These are phyloP conservation scores for Tremella yokohamensis DNA, from an alignment of 768 basidiomycete species.

Conservation along the genomic window DNA sequence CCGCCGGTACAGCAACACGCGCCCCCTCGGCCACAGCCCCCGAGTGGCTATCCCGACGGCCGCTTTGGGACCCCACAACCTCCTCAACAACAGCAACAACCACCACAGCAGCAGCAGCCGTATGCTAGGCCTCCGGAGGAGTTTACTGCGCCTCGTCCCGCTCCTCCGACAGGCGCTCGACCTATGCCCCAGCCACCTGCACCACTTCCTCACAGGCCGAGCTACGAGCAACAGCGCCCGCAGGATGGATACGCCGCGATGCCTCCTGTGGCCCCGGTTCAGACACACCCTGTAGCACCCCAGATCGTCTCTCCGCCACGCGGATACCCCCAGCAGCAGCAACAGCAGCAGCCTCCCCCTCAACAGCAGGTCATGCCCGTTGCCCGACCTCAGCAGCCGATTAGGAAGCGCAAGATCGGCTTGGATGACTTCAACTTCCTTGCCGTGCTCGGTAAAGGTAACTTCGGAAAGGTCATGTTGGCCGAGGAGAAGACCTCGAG, in stretches of 20 bases:
- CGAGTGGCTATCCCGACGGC: slow-evolving; percentile 1
- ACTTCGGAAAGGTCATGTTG: slow-evolving; percentile 99
- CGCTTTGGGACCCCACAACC: slow-evolving; percentile 17
- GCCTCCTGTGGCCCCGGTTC: slow-evolving; percentile 19
- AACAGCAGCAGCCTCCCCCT: slow-evolving; percentile 16
- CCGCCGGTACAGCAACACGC: slow-evolving; percentile 8
- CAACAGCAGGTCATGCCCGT: slow-evolving; percentile 50
- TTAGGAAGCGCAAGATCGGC: slow-evolving; percentile 68
- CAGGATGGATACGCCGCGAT: slow-evolving; percentile 30
- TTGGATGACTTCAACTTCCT: slow-evolving; percentile 99
- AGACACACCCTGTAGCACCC: background rate
- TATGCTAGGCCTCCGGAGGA: slow-evolving; percentile 5
- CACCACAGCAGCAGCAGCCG: slow-evolving; percentile 26
- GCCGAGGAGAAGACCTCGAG: slow-evolving; percentile 95
- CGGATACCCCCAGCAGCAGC: slow-evolving; percentile 9
- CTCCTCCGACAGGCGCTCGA: slow-evolving; percentile 25
- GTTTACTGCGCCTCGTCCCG: slow-evolving; percentile 29
- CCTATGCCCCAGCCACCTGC: slow-evolving; percentile 35
- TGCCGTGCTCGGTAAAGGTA: slow-evolving; percentile 96
- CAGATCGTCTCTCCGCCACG: slow-evolving; percentile 12
- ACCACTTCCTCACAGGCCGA: slow-evolving; percentile 18
- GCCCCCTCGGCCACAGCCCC: slow-evolving; percentile 2
- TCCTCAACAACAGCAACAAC: slow-evolving; percentile 25
- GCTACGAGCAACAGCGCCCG: slow-evolving; percentile 27
- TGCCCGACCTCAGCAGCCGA: slow-evolving; percentile 12